Evolutionary conservation across 129 eudicot species (phyloP), one percentile per base, ranked within the genome.

Genomic region (Tagetes erecta): DNA sequence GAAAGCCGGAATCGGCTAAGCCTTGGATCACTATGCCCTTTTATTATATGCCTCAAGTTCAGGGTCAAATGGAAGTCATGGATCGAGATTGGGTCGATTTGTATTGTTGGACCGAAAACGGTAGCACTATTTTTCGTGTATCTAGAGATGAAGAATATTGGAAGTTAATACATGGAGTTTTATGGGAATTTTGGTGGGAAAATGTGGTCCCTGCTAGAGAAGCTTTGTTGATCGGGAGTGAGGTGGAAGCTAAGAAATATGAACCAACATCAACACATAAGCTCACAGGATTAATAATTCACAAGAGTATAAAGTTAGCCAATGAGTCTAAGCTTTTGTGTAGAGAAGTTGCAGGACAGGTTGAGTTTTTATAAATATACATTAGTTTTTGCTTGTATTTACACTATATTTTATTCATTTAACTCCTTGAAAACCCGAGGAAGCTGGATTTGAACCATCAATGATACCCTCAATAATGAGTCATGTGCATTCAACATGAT

Each of bases 11-110:
- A 68, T 45, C 37, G 9, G 95, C 87, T 51, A 62, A 72, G 67
- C 98, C 98, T 6, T 94, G 98, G 98, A 72, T 83, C 36, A 63
- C 84, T 13, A 65, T 90, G 91, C 98, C 98, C 20, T 94, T 88
- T 74, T 94, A 94, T 75, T 94, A 94, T 82, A 88, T 94, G 99
- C 99, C 99, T 59, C 99, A 94, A 53, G 80, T 94, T 67, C 98
- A 94, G 76, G 98, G 98, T 64, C 98, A 88, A 76, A 94, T 94
- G 99, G 99, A 91, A 87, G 82, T 94, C n/a, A 86, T 94, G 97
- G 87, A 88, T 73, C 70, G 99, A 59, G 97, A 90, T 64, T 94
- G 99, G 97, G 99, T 84, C 1, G 97, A 94, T 85, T 74, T 94
- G 79, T 94, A 88, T 72, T 91, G 99, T 52, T 94, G 97, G 97